Conservation (phyloP, 768 basidiomycete genomes). For the Suillus ampliporus region DNA sequence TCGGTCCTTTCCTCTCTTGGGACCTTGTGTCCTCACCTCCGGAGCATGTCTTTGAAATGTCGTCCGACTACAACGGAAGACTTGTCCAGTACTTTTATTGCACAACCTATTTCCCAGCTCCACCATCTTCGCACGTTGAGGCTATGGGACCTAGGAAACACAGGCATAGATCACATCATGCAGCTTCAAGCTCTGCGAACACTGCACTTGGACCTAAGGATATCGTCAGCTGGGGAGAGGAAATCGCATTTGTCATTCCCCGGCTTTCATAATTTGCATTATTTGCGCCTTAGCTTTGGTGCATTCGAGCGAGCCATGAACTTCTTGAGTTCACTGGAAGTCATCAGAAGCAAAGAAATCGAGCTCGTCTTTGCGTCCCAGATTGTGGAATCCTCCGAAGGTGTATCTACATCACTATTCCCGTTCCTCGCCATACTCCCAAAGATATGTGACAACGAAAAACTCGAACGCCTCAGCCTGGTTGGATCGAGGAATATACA, state of each 20-base stretch:
- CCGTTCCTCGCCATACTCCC: too few species aligned
- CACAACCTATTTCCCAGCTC: conserved; percentile 2
- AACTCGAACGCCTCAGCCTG: too few species aligned
- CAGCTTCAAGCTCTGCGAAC: not conserved
- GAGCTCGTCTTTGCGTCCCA: not conserved
- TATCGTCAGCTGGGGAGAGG: not conserved
- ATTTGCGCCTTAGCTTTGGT: not conserved
- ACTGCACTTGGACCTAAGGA: not conserved
- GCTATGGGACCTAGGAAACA: not conserved
- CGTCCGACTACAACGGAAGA: not conserved
- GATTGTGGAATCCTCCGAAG: too few species aligned
- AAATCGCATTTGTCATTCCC: not conserved
- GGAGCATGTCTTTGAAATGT: too few species aligned
- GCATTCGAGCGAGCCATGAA: not conserved
- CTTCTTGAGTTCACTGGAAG: not conserved
- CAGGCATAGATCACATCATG: not conserved
- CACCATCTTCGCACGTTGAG: not conserved
- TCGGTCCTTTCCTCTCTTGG: too few species aligned
- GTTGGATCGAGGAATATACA: too few species aligned
- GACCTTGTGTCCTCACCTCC: too few species aligned
- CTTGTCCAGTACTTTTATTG: not conserved
- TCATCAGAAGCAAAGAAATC: not conserved
- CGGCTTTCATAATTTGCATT: not conserved
- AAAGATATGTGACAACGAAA: too few species aligned
- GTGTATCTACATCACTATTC: too few species aligned